Evolutionary conservation across 2,329 filamentous ascomycete species (phyloP).

Genomic region (Teratosphaeria viscida): DNA sequence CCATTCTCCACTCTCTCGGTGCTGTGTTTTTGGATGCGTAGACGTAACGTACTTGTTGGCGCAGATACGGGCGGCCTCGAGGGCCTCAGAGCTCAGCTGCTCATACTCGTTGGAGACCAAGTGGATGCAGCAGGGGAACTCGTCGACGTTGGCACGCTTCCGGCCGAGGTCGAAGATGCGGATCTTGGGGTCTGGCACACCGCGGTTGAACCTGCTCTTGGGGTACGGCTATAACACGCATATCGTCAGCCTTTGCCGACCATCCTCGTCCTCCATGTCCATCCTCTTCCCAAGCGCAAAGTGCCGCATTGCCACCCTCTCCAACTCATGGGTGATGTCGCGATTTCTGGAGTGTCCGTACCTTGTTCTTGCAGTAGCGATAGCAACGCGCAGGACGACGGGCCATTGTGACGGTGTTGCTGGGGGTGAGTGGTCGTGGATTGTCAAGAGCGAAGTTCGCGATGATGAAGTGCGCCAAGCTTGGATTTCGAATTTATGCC

Average conservation of each 20-base stretch:
- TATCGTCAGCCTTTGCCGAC: slow-evolving; percentile 19
- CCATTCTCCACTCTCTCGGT: neutral
- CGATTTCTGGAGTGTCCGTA: slow-evolving; percentile 37
- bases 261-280: slow-evolving; percentile 1
- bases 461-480: slow-evolving; percentile 1
- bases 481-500: neutral
- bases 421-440: slow-evolving; percentile 10
- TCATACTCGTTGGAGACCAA: slow-evolving; percentile 99
- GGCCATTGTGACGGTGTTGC: slow-evolving; percentile 82
- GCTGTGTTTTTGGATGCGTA: neutral
- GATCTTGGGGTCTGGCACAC: slow-evolving; percentile 57
- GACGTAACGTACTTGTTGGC: slow-evolving; percentile 84
- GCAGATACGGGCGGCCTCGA: slow-evolving; percentile 99
- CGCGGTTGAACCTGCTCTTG: slow-evolving; percentile 99
- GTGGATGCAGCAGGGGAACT: slow-evolving; percentile 99
- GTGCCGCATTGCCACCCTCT: neutral
- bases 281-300: neutral
- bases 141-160: slow-evolving; percentile 97
- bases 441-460: slow-evolving; percentile 12
- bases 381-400: slow-evolving; percentile 97
- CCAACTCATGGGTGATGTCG: slow-evolving; percentile 4
- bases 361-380: slow-evolving; percentile 99
- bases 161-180: slow-evolving; percentile 65
- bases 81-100: slow-evolving; percentile 98
- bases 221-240: slow-evolving; percentile 65